Base-by-base conservation (phyloP, 2,329 filamentous ascomycete species). In the Lachnellula hyalina region DNA sequence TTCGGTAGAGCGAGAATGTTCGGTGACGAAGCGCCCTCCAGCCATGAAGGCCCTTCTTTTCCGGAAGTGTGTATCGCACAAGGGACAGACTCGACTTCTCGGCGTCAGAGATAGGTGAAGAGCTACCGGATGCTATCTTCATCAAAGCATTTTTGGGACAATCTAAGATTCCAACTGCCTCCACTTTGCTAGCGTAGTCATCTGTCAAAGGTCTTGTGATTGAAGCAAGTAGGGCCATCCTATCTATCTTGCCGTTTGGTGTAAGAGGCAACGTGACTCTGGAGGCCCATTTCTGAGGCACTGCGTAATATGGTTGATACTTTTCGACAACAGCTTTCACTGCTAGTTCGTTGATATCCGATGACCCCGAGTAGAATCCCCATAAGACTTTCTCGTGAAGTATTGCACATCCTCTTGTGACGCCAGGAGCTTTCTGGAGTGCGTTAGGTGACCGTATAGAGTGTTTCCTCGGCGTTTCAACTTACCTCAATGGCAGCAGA, bases 201-300 rank as follows among this genome's bases (percentile, higher is more conserved):
- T 25, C 32, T 4, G 6, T 19, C 23, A 32, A 4, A 9, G 46
- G 12, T 8, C 28, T 36, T 17, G 34, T 5, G 2, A 55, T 51
- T 34, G 54, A 59, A 44, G 53, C 40, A 14, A 55, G 47, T 5
- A 83, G 73, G 5, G 69, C 67, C 21, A 68, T 70, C 70, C 80
- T 82, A 66, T 83, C 76, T 44, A 81, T 74, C 67, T 83, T 83
- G 45, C 81, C 81, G 56, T 83, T 82, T 2, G 72, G 60, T 0
- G 80, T 83, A 23, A 78, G 69, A 0, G 79, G 77, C 25, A 83
- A 72, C 2, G 68, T 67, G 0, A 70, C 63, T 4, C 79, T 66
- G 21, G 72, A 69, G 32, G 75, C 70, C 64, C 77, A 74, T 47
- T 69, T 65, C 8, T 73, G 71, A 0, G 80, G 80, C 11, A 81